A percentile compares a stretch with the other conserved stretches of the same genome.
These are phyloP conservation scores for Linum tenue DNA, from an alignment of 345 rosid genomes.

Conservation along the genomic window DNA sequence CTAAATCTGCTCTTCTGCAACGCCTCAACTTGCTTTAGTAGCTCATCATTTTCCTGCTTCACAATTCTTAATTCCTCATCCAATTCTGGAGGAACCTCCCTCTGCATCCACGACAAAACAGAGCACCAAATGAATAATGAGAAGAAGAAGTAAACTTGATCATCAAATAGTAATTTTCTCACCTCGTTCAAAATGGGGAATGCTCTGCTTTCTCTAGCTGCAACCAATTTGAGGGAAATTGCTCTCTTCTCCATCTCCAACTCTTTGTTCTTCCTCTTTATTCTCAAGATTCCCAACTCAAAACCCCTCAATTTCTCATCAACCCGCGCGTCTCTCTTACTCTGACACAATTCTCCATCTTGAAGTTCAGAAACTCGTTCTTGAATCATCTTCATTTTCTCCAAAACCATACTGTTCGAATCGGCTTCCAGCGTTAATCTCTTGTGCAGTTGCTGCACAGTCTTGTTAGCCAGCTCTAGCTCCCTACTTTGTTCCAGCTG, in stretches of 20 bases:
- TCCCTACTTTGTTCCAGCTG: slow-evolving; percentile 4
- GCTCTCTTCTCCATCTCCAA: slow-evolving; percentile 34
- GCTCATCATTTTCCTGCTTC: slow-evolving; percentile 16
- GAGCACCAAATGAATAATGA: background rate
- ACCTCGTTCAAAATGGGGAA: slow-evolving; percentile 23
- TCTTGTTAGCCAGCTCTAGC: slow-evolving; percentile 17
- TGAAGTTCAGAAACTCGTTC: slow-evolving; percentile 17
- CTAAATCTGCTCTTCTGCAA: slow-evolving; percentile 29
- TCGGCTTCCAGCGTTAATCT: slow-evolving; percentile 3
- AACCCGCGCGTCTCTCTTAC: background rate
- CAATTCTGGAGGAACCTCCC: slow-evolving; percentile 3
- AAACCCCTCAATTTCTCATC: slow-evolving; percentile 16
- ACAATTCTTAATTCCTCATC: slow-evolving; percentile 11
- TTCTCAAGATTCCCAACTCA: slow-evolving; percentile 14
- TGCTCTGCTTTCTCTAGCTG: slow-evolving; percentile 17
- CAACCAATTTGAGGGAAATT: slow-evolving; percentile 16
- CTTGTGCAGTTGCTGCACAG: slow-evolving; percentile 17
- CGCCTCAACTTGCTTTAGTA: slow-evolving; percentile 20
- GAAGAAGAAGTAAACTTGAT: background rate
- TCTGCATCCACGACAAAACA: slow-evolving; percentile 10
- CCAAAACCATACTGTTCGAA: slow-evolving; percentile 7
- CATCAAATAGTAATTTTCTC: background rate
- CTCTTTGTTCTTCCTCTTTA: slow-evolving; percentile 27
- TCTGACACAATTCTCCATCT: background rate
- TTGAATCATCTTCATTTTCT: slow-evolving; percentile 17